Evolutionary conservation across 441 rosid genomes (phyloP), one percentile per base, ranked within the genome.

Genomic region (Populus tomentosa): DNA sequence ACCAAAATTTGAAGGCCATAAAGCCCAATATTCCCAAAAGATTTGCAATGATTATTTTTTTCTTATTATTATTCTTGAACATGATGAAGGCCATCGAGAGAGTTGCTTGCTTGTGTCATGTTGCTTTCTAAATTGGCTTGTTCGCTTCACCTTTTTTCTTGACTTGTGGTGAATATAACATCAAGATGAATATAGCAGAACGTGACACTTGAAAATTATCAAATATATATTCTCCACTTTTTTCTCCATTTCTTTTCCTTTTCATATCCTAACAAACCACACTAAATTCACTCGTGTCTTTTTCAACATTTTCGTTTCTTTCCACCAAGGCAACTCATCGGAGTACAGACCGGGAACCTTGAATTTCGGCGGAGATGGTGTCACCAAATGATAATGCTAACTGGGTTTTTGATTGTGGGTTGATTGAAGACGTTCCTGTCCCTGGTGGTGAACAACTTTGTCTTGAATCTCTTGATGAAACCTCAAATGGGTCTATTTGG

Each of bases 321-420:
- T 10, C 26, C 56, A 2, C 76, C 67, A 10, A 65, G 71, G 73
- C 38, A 62, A 11, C 50, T 20, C 61, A 36, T n/a, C 28, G 20
- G 0, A 23, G 10, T 32, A 10, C 23, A 14, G 64, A 71, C 59
- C 70, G 38, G 77, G 56, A 69, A 56, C 36, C 79, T 68, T 73
- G 69, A 72, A 63, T 73, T 69, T 77, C 79, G 63, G 82, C 78
- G 8, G 24, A 67, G 40, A 75, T 86, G 88, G 83, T 75, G 6
- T 87, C 85, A 9, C 78, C 84, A 8, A 86, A 78, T 26, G 81
- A 83, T 36, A 85, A 80, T 78, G 35, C 79, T 75, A 85, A 75
- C 32, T 88, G 91, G 93, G 71, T 79, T 20, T 87, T 86, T 59
- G 91, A 88, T 42, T 82, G 81, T 67, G 81, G 78, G 6, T 75